phyloP scores from a whole-genome alignment of 345 rosid genomes.

The Carallia pectinifolia region DNA sequence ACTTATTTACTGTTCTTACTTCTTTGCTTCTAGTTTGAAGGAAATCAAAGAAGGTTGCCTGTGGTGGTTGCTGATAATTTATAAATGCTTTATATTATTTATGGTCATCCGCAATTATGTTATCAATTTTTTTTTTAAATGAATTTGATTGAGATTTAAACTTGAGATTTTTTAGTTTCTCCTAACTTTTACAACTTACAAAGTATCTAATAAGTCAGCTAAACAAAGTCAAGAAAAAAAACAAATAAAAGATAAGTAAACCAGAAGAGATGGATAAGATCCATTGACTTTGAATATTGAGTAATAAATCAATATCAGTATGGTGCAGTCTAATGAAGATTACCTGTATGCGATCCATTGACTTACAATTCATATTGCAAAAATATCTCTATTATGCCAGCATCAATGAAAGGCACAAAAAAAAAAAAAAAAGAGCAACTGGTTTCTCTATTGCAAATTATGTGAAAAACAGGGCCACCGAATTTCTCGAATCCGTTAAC shows the following conservation, averaged over 20 bases:
- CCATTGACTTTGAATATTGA: constrained; percentile 6
- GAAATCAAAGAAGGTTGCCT: neutral
- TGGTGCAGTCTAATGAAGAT: neutral
- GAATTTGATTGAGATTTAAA: no score
- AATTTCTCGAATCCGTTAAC: constrained; percentile 58
- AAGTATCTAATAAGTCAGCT: neutral
- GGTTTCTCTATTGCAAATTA: constrained; percentile 56
- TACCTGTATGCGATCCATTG: neutral
- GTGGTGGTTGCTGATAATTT: neutral
- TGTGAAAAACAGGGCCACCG: constrained; percentile 63
- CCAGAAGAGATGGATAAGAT: neutral
- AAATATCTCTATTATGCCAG: no score
- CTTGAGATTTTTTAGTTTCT: no score
- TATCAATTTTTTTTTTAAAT: neutral
- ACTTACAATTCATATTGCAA: no score
- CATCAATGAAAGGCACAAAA: no score
- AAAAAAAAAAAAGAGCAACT: neutral
- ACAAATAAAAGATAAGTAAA: neutral
- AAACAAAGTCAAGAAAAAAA: neutral
- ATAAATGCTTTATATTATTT: neutral
- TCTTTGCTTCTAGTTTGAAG: neutral
- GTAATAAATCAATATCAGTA: no score
- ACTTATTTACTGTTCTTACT: neutral
- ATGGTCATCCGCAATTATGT: neutral
- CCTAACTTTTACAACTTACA: neutral